Conservation (phyloP, 139 green algal genomes). For the Picochlorum sp. region DNA sequence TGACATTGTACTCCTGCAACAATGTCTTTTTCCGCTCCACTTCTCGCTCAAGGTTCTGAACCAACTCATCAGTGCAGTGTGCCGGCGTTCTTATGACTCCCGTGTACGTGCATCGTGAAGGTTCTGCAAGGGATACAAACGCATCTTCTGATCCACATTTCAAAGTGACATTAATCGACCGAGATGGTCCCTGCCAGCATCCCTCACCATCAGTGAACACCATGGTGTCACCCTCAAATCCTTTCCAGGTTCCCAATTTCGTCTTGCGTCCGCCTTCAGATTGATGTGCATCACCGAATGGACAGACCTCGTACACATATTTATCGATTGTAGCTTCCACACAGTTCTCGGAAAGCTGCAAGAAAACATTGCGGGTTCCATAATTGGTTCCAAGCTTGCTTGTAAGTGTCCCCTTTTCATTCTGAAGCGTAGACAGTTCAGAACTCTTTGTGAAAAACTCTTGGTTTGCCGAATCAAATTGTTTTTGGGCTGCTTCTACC, state of each 20-base stretch:
- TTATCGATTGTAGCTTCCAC: slow-evolving; percentile 47
- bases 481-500: neutral
- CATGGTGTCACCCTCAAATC: slow-evolving; percentile 44
- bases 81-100: slow-evolving; percentile 51
- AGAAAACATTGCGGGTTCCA: slow-evolving; percentile 37
- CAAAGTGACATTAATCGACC: slow-evolving; percentile 43
- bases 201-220: slow-evolving; percentile 42
- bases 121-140: slow-evolving; percentile 59
- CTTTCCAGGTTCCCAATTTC: slow-evolving; percentile 53
- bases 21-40: slow-evolving; percentile 16
- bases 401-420: slow-evolving; percentile 12
- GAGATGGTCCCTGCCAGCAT: slow-evolving; percentile 61
- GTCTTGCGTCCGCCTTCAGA: slow-evolving; percentile 40
- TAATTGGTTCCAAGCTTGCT: slow-evolving; percentile 30
- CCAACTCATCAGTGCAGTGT: slow-evolving; percentile 41
- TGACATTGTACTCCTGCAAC: slow-evolving; percentile 13
- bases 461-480: neutral
- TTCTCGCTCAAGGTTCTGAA: slow-evolving; percentile 18
- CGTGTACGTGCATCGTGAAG: slow-evolving; percentile 65
- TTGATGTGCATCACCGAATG: slow-evolving; percentile 58
- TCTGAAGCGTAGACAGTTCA: slow-evolving; percentile 12
- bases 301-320: slow-evolving; percentile 72
- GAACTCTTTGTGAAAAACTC: slow-evolving; percentile 6
- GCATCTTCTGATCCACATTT: slow-evolving; percentile 52
- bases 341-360: slow-evolving; percentile 42